Evolutionary conservation across 495 filamentous ascomycete species (phyloP).

Genomic region (Symbiotaphrina buchneri): DNA sequence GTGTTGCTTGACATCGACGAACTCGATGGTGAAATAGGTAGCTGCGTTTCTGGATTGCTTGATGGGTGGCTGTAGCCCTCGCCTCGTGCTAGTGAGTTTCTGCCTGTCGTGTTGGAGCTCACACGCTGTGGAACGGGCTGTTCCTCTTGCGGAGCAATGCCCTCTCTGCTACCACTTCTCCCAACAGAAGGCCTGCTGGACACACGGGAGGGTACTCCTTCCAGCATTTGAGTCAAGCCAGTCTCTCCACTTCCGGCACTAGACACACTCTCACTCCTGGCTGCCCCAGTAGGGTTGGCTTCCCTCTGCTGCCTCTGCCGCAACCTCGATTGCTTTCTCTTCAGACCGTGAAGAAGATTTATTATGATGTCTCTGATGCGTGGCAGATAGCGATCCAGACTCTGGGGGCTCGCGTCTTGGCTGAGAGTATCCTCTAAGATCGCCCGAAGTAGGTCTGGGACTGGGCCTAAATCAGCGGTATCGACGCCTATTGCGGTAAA

Average conservation of each 20-base stretch:
- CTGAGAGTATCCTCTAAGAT: conserved; percentile 92
- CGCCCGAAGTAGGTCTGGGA: conserved; percentile 69
- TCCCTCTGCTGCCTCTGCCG: conserved; percentile 61
- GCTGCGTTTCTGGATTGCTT: conserved; percentile 20
- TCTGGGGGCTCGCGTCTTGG: conserved; percentile 83
- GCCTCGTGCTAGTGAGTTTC: conserved; percentile 7
- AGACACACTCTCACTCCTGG: conserved; percentile 41
- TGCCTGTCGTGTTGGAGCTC: conserved; percentile 3
- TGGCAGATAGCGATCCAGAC: conserved; percentile 77
- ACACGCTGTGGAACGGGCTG: conserved; percentile 1
- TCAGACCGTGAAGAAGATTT: conserved; percentile 82
- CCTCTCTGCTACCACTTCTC: conserved; percentile 17
- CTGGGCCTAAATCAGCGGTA: conserved; percentile 77
- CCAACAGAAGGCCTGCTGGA: conserved; percentile 15
- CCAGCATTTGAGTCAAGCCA: conserved; percentile 40
- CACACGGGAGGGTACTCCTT: conserved; percentile 25
- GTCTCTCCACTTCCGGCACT: conserved; percentile 35
- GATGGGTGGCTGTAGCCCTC: conserved; percentile 11
- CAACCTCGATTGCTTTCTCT: conserved; percentile 83
- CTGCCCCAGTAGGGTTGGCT: conserved; percentile 14
- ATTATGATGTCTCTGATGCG: conserved; percentile 96
- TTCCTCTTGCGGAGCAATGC: conserved; percentile 19
- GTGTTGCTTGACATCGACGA: conserved; percentile 43
- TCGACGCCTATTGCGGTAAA: conserved; percentile 94
- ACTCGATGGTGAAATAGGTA: conserved; percentile 15